These are phyloP conservation scores for Fistulinella staudtii DNA, from an alignment of 1,284 basidiomycete species.

Conservation along the genomic window DNA sequence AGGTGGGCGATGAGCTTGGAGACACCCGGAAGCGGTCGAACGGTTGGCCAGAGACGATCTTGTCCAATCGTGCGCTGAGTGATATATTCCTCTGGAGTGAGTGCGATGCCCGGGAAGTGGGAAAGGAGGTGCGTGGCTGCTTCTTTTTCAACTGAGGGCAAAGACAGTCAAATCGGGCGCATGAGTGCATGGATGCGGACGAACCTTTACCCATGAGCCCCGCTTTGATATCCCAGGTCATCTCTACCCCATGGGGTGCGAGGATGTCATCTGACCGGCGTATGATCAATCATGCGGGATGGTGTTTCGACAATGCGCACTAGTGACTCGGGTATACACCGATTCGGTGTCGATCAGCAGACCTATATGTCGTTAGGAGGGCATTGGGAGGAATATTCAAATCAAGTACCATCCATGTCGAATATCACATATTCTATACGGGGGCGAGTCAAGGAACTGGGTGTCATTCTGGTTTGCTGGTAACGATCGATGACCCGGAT, in stretches of 20 bases:
- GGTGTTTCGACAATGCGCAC: slow-evolving; percentile 38
- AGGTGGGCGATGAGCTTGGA: slow-evolving; percentile 62
- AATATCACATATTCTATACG: slow-evolving; percentile 71
- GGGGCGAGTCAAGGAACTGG: slow-evolving; percentile 8
- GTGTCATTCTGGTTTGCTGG: slow-evolving; percentile 10
- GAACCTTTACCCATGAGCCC: slow-evolving; percentile 79
- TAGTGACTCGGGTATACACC: slow-evolving; percentile 73
- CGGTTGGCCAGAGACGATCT: slow-evolving; percentile 62
- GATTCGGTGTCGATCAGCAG: slow-evolving; percentile 69
- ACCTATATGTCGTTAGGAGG: slow-evolving; percentile 28
- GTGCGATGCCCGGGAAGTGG: slow-evolving; percentile 65
- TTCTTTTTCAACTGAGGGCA: slow-evolving; percentile 54
- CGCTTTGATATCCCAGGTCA: slow-evolving; percentile 83
- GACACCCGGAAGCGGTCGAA: slow-evolving; percentile 67
- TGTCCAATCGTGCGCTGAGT: slow-evolving; percentile 51
- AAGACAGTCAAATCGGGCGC: neutral
- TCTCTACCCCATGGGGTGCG: slow-evolving; percentile 62
- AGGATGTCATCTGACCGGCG: slow-evolving; percentile 57
- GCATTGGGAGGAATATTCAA: neutral
- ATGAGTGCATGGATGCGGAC: slow-evolving; percentile 17
- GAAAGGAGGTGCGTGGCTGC: slow-evolving; percentile 65
- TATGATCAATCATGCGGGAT: slow-evolving; percentile 8
- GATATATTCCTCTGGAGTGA: slow-evolving; percentile 59
- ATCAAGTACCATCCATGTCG: slow-evolving; percentile 68
- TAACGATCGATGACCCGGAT: too few species aligned